phyloP scores from a whole-genome alignment of 1,284 basidiomycete species.

The Ceratobasidium sp. region DNA sequence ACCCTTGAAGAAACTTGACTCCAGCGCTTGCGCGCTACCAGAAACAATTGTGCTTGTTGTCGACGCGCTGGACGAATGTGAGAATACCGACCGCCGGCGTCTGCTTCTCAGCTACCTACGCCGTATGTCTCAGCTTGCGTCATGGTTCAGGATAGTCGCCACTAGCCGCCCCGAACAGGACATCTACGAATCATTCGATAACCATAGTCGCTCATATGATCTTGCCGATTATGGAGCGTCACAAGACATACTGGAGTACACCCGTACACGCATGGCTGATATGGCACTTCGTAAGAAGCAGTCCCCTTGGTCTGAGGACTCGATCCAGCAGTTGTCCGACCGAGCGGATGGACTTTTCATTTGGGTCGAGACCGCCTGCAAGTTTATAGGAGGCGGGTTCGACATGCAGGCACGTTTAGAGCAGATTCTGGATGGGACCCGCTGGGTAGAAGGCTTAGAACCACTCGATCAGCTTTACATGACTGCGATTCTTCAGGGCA shows the following conservation, averaged over 20 bases:
- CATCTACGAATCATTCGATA: not conserved
- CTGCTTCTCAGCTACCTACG: not conserved
- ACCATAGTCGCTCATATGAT: not conserved
- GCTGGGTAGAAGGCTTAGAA: not conserved
- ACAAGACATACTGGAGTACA: not conserved
- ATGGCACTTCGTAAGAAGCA: not conserved
- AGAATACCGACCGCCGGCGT: not conserved
- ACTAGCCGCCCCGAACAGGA: constrained; percentile 35
- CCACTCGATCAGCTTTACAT: constrained; percentile 8
- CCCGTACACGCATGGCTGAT: not conserved
- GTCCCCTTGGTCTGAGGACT: constrained; percentile 8
- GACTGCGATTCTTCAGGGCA: not conserved
- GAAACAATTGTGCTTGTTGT: constrained; percentile 9
- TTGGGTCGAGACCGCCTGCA: constrained; percentile 31
- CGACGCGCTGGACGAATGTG: constrained; percentile 44
- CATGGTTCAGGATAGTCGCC: constrained; percentile 17
- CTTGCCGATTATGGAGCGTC: constrained; percentile 6
- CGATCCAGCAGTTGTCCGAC: not conserved
- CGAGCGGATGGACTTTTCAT: constrained; percentile 28
- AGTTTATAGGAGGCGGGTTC: constrained; percentile 1
- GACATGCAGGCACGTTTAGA: not conserved
- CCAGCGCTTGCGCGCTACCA: not conserved
- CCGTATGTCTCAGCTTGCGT: not conserved
- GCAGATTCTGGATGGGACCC: not conserved
- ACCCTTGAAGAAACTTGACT: not conserved